Evolutionary conservation across 2,329 filamentous ascomycete species (phyloP), one percentile per base, ranked within the genome.

Genomic region (Fusarium metavorans): DNA sequence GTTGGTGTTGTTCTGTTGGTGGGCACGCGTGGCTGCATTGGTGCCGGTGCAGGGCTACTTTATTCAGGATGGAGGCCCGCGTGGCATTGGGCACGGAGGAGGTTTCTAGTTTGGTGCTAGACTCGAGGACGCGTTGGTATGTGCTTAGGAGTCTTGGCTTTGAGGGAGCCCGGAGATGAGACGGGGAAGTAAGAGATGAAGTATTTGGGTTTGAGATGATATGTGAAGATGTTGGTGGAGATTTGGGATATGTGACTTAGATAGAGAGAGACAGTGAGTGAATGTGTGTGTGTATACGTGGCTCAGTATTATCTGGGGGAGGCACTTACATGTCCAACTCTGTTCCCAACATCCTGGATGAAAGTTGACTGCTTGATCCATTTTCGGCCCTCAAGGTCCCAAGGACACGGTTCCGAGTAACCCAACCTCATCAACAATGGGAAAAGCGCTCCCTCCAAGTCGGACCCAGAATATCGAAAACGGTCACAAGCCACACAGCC

Each of bases 21-120:
- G 72, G 71, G 25, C 62, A 57, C 71, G 45, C 63, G 69, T 73
- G 35, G 71, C 61, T 57, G 61, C 67, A 70, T 66, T 67, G 68
- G 52, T 30, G 59, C 59, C 39, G 57, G 35, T 43, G 35, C 37
- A 60, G 56, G 59, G 67, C 67, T 69, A 74, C 61, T 71, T 74
- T 45, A 23, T 63, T 74, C 37, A 39, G 60, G 68, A 61, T 32
- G 18, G 57, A 74, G 50, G 48, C 43, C 72, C 72, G 72, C 71
- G 72, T 74, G 71, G 72, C 72, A 52, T 23, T 23, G 45, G 39
- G 32, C 18, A 66, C 61, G 72, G 68, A 70, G 61, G 25, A 62
- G 43, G 57, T 60, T 69, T 64, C 68, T 74, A 39, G n/a, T 74
- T 69, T 70, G 18, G 72, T 56, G 11, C 25, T 68, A 52, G 10